Evolutionary conservation across 75 land plant genomes (phyloP), one percentile per base, ranked within the genome.

Genomic region (Pseudotsuga menziesii): DNA sequence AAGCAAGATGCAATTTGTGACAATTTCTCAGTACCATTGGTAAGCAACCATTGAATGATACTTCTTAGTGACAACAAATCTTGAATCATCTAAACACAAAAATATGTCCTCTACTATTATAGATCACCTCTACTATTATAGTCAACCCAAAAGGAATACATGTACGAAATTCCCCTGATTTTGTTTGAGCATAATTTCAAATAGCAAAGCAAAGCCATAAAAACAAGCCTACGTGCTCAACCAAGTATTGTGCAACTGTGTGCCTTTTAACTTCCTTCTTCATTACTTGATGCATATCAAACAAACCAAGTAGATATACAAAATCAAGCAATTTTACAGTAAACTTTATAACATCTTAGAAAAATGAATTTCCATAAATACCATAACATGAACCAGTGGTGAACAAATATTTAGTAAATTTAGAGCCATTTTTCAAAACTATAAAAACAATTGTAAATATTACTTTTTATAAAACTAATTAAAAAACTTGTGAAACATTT

Each of bases 181-280:
- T 79, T 44, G 74, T 63, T 74, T 81, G 78, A 27, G 80, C 66
- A 67, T 17, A 75, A 59, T 29, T 81, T 56, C 86, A 83, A 52
- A 94, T 66, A 66, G 88, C 56, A 74, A 91, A 88, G 35, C 89
- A 84, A 61, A 96, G 85, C 99, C 99, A 96, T 81, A 88, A 84
- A 57, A 96, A 63, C 15, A 96, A 80, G 36, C 93, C 89, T 78
- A 92, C 84, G 39, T 85, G 77, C 82, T 90, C 87, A 36, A 93
- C 90, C 58, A 96, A 73, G 77, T 81, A 66, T 60, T 74, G 76
- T 48, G 83, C 86, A 71, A 86, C 77, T 39, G 62, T 78, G 15
- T 76, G 84, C 60, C 88, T 73, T 72, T 85, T 87, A 56, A 86
- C 87, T 69, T 94, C 81, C 74, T 88, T 91, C 78, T 78, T 79